Base-by-base conservation (phyloP, 2,329 filamentous ascomycete genomes). In the Aspergillus fructus region DNA sequence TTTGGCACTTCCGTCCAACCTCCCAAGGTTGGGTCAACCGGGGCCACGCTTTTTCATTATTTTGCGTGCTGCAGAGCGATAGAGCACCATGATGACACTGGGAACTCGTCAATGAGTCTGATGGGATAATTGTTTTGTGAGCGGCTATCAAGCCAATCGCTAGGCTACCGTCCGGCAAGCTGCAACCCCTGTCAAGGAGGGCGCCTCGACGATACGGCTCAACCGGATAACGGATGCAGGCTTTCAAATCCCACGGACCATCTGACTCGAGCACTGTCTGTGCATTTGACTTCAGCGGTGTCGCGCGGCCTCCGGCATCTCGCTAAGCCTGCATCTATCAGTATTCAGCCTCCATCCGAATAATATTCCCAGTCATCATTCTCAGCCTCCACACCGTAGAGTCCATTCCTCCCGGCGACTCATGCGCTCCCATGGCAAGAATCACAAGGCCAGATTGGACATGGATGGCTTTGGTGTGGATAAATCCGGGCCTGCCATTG, bases 191-290 rank as follows among this genome's bases (percentile, higher is more conserved):
- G 4, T 12, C 13, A 40, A 15, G 4, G 19, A 40, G 12, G 12
- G 49, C 40, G 27, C 24, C 19, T 49, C 48, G 17, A 40, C 34
- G 34, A 12, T 24, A 46, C 21, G 24, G 19, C 33, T 33, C 4
- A 43, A n/a, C 17, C 13, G 27, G 9, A 52, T 23, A n/a, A 15
- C 17, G 21, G 24, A 12, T 37, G 33, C 43, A 53, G 45, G 41
- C 42, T 34, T 49, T 55, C 27, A n/a, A 42, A 37, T 19, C 47
- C 45, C 53, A 55, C 53, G 53, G 53, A 30, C 53, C 46, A 55
- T 49, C 33, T 42, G 37, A 42, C 45, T 55, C 39, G 53, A 55
- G 34, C 46, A 34, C 17, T 1, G 45, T 55, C 53, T 55, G 53
- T 49, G 53, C 53, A 21, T 55, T 55, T 45, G 33, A 50, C 46